These are phyloP conservation scores for Iris macrosiphon DNA, from an alignment of 106 monocot species.

Conservation along the genomic window DNA sequence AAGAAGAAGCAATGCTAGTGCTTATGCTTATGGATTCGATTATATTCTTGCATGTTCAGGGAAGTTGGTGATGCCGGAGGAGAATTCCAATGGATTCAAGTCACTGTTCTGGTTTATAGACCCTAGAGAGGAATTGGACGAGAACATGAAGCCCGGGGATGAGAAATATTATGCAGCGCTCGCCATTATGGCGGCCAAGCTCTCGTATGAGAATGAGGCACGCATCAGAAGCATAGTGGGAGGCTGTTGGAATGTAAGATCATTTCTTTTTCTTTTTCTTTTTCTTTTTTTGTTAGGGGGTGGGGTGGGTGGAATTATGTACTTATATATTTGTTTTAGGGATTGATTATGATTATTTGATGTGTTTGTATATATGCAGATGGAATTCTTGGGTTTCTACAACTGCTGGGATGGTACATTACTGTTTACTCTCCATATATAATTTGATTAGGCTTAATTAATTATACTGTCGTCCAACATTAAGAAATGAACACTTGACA, in stretches of 20 bases:
- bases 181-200: conserved; percentile 17
- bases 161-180: conserved; percentile 27
- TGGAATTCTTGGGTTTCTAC: conserved; percentile 13
- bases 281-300: too few species aligned
- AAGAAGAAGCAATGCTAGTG: too few species aligned
- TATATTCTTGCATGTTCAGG: too few species aligned
- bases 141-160: conserved; percentile 17
- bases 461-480: too few species aligned
- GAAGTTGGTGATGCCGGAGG: conserved; percentile 24
- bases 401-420: conserved; percentile 18
- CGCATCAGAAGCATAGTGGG: conserved; percentile 1
- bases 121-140: conserved; percentile 36
- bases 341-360: background rate
- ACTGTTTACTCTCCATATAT: too few species aligned
- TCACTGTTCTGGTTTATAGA: conserved; percentile 44
- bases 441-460: too few species aligned
- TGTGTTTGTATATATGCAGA: conserved; percentile 11
- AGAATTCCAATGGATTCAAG: conserved; percentile 15
- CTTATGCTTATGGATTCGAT: too few species aligned
- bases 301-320: too few species aligned
- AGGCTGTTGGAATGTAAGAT: conserved; percentile 10
- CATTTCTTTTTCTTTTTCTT: background rate
- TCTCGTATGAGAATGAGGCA: conserved; percentile 16
- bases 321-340: background rate
- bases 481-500: too few species aligned